These are phyloP conservation scores for Onygenales sp. DNA, from an alignment of 2,329 filamentous ascomycete genomes.

Conservation along the genomic window DNA sequence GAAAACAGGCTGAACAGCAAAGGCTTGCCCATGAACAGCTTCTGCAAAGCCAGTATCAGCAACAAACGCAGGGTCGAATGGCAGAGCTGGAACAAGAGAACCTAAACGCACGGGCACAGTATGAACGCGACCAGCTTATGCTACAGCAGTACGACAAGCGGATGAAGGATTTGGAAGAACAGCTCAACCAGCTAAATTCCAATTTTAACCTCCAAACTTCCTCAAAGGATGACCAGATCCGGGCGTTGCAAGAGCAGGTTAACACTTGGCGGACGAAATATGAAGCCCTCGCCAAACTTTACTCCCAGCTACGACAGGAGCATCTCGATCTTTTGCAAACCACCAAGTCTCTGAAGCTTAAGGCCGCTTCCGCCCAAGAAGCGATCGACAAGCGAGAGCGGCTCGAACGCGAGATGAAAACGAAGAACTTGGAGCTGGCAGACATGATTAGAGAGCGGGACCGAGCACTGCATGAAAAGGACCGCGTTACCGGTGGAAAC, in stretches of 20 bases:
- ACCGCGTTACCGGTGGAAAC: slow-evolving; percentile 73
- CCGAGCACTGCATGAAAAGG: slow-evolving; percentile 84
- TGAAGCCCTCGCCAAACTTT: slow-evolving; percentile 89
- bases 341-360: slow-evolving; percentile 91
- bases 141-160: slow-evolving; percentile 92
- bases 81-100: slow-evolving; percentile 95
- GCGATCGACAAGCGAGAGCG: slow-evolving; percentile 92
- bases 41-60: slow-evolving; percentile 76
- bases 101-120: slow-evolving; percentile 84
- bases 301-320: slow-evolving; percentile 90
- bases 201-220: slow-evolving; percentile 76
- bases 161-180: slow-evolving; percentile 84
- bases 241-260: slow-evolving; percentile 87
- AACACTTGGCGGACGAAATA: slow-evolving; percentile 98
- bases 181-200: slow-evolving; percentile 69
- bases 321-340: slow-evolving; percentile 92
- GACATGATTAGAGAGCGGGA: slow-evolving; percentile 98
- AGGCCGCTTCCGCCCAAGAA: slow-evolving; percentile 93
- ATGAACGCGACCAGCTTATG: slow-evolving; percentile 95
- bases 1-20: slow-evolving; percentile 78
- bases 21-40: slow-evolving; percentile 84
- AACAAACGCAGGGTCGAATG: slow-evolving; percentile 90
- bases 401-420: slow-evolving; percentile 95
- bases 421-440: slow-evolving; percentile 95
- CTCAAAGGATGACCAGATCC: slow-evolving; percentile 91